A percentile compares a stretch with the other conserved stretches of the same genome.
Conservation (phyloP, 129 eudicot species). For the Lonicera japonica region DNA sequence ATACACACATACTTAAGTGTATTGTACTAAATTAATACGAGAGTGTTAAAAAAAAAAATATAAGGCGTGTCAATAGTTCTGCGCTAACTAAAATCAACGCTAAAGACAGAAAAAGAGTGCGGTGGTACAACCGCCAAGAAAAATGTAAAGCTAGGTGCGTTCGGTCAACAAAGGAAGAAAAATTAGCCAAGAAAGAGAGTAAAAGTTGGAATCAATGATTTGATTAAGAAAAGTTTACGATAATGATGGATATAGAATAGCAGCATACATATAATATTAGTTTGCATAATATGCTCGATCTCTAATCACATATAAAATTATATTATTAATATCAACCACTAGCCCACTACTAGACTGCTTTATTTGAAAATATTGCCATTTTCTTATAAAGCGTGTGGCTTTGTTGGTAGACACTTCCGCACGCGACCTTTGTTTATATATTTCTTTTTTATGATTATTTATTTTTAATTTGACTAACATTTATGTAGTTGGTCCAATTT, state of each 20-base stretch:
- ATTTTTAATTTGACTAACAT: neutral
- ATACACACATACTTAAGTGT: too few species aligned
- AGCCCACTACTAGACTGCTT: conserved; percentile 36
- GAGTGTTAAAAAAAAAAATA: too few species aligned
- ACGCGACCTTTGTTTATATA: conserved; percentile 6
- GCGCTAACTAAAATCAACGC: too few species aligned
- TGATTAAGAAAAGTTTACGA: neutral
- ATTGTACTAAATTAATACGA: too few species aligned
- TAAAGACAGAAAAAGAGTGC: neutral
- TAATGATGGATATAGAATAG: neutral
- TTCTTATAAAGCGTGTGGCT: conserved; percentile 4
- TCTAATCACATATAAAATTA: neutral
- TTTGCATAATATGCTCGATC: neutral
- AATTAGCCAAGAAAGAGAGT: neutral
- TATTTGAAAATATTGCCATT: conserved; percentile 27
- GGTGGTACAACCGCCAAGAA: neutral
- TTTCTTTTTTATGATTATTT: neutral
- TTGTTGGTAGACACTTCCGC: conserved; percentile 15
- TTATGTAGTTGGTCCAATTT: neutral
- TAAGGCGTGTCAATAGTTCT: too few species aligned
- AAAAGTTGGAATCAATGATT: neutral
- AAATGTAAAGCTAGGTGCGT: neutral
- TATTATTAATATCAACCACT: conserved; percentile 10
- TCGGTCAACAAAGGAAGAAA: neutral
- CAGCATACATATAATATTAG: neutral